Conservation (phyloP, 371 early-diverging fungal genomes). For the Saksenaea vasiformis region DNA sequence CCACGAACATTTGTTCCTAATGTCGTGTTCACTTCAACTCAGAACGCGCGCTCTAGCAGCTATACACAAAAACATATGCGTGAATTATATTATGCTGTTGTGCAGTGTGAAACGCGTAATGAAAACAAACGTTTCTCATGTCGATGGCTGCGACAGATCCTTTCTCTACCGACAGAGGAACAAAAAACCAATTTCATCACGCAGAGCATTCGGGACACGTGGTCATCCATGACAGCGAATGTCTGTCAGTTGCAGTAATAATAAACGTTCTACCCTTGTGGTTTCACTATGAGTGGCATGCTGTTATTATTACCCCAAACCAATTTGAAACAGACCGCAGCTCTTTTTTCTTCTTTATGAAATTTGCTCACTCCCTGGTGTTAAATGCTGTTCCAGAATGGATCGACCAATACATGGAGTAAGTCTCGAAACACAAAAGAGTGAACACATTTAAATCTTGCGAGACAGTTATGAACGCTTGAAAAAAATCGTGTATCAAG, state of each 20-base stretch:
- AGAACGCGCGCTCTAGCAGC: slow-evolving; percentile 32
- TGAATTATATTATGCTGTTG: slow-evolving; percentile 57
- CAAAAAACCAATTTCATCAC: slow-evolving; percentile 44
- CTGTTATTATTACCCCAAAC: neutral
- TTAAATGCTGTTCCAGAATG: slow-evolving; percentile 26
- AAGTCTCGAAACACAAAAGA: neutral
- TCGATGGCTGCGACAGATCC: slow-evolving; percentile 56
- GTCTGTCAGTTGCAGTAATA: slow-evolving; percentile 43
- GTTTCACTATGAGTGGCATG: neutral
- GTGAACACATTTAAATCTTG: neutral
- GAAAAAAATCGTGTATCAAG: slow-evolving; percentile 20
- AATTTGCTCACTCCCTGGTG: slow-evolving; percentile 24
- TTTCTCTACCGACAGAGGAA: slow-evolving; percentile 36
- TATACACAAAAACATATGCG: slow-evolving; percentile 57
- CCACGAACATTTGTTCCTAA: slow-evolving; percentile 49
- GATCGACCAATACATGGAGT: slow-evolving; percentile 26
- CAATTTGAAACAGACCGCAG: neutral
- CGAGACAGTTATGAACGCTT: slow-evolving; percentile 18
- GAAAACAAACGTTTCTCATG: slow-evolving; percentile 54
- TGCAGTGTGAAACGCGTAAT: slow-evolving; percentile 51
- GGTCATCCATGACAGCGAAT: slow-evolving; percentile 33
- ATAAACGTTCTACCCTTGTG: slow-evolving; percentile 1
- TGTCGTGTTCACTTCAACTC: slow-evolving; percentile 57
- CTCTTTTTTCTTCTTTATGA: slow-evolving; percentile 8
- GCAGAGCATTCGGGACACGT: slow-evolving; percentile 42